Conservation (phyloP, 202 grass and related monocot genomes). For the Bolboschoenoplectus hybrid region DNA sequence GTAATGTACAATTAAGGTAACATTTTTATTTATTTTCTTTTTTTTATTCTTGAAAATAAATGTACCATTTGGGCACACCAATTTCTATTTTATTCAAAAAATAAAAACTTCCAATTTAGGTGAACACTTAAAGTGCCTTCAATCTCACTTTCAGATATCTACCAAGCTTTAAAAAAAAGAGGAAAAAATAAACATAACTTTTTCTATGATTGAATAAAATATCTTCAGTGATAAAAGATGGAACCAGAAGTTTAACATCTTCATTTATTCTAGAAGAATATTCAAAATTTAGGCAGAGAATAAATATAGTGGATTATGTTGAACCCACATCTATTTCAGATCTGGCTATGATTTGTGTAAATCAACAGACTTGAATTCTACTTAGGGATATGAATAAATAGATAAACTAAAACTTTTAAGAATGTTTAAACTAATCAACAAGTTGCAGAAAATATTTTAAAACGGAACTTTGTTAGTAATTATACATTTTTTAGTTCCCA, state of each 20-base stretch:
- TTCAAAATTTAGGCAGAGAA: not conserved
- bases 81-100: not conserved
- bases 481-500: too few species aligned
- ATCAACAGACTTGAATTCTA: not conserved
- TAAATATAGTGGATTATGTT: not conserved
- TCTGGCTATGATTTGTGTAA: not conserved
- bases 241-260: not conserved
- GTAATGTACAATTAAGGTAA: not conserved
- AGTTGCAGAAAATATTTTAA: not conserved
- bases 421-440: not conserved
- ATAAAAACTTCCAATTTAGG: not conserved
- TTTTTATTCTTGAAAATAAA: not conserved
- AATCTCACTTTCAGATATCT: not conserved
- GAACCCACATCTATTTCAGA: not conserved
- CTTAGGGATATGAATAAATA: not conserved
- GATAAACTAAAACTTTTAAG: not conserved
- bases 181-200: not conserved
- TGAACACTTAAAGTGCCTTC: not conserved
- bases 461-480: too few species aligned
- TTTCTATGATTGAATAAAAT: not conserved
- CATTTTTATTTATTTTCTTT: not conserved
- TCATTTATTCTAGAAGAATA: not conserved
- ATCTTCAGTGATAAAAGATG: not conserved
- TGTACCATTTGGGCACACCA: not conserved
- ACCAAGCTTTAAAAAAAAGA: not conserved